phyloP scores from a whole-genome alignment of 1,284 basidiomycete species.

The Sutorius eximius region DNA sequence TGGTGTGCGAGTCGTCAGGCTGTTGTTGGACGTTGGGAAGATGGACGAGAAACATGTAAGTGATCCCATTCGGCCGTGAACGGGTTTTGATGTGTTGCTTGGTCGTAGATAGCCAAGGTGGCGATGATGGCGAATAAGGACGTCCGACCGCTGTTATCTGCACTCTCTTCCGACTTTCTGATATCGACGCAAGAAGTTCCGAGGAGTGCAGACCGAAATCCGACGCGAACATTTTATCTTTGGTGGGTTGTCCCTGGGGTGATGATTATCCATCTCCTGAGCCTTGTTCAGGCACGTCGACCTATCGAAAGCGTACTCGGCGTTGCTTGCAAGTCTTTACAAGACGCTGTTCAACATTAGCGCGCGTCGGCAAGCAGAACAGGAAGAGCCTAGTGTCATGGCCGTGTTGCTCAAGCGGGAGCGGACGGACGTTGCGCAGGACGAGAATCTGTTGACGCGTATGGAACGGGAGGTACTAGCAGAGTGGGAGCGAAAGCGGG shows the following conservation, averaged over 20 bases:
- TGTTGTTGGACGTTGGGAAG: conserved; percentile 88
- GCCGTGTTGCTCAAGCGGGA: conserved; percentile 78
- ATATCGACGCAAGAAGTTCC: conserved; percentile 91
- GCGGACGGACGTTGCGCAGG: conserved; percentile 76
- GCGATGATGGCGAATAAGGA: conserved; percentile 92
- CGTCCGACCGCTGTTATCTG: conserved; percentile 78
- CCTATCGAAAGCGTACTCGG: conserved; percentile 74
- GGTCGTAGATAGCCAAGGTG: conserved; percentile 81
- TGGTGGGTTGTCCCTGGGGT: conserved; percentile 54
- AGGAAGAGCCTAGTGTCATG: conserved; percentile 61
- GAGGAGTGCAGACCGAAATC: conserved; percentile 83
- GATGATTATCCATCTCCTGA: neutral
- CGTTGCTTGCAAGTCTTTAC: conserved; percentile 76
- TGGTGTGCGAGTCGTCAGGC: conserved; percentile 81
- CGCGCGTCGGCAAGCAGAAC: conserved; percentile 68
- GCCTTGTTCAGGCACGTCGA: conserved; percentile 70
- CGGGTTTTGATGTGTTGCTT: conserved; percentile 1
- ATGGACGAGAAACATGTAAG: conserved; percentile 85
- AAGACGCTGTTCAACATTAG: conserved; percentile 86
- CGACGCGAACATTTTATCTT: conserved; percentile 82
- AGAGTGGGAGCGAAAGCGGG: conserved; percentile 67
- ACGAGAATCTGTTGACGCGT: conserved; percentile 66
- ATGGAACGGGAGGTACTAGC: conserved; percentile 68
- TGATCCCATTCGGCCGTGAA: neutral
- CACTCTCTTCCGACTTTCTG: conserved; percentile 76